phyloP scores from a whole-genome alignment of 345 rosid genomes.

The Odontarrhena argentea region DNA sequence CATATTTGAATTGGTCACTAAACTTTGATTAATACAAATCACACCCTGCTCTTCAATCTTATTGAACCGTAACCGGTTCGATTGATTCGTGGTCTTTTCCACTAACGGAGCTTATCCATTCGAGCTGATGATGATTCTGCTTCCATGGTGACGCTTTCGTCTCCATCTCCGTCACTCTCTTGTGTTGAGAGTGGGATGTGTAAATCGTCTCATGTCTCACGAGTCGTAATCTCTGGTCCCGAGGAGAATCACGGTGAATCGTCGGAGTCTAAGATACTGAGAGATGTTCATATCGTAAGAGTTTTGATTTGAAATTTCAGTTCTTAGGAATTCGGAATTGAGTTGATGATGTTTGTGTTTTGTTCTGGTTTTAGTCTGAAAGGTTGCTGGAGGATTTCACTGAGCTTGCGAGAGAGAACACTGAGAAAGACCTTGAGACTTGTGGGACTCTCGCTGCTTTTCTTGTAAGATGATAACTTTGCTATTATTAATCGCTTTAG shows the following conservation, averaged over 20 bases:
- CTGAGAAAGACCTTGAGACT: slow-evolving; percentile 85
- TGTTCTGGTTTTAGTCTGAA: slow-evolving; percentile 49
- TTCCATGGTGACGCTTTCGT: slow-evolving; percentile 60
- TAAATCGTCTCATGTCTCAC: slow-evolving; percentile 54
- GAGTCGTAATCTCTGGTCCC: slow-evolving; percentile 42
- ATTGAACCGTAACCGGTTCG: slow-evolving; percentile 13
- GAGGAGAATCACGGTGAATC: slow-evolving; percentile 39
- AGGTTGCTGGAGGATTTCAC: slow-evolving; percentile 81
- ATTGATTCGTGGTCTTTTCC: slow-evolving; percentile 11
- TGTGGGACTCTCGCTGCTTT: slow-evolving; percentile 89
- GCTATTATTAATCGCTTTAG: neutral
- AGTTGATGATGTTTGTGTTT: slow-evolving; percentile 11
- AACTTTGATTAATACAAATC: neutral
- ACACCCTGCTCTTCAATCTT: neutral
- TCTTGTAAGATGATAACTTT: slow-evolving; percentile 54
- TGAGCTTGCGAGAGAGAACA: slow-evolving; percentile 81
- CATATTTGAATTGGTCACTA: neutral
- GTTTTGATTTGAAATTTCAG: neutral
- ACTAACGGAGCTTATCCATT: slow-evolving; percentile 24
- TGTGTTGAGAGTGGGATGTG: slow-evolving; percentile 51
- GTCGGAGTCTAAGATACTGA: slow-evolving; percentile 44
- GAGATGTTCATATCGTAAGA: slow-evolving; percentile 83
- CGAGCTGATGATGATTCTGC: slow-evolving; percentile 11
- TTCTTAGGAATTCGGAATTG: neutral
- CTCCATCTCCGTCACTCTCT: slow-evolving; percentile 65